Percentiles rank a stretch among this genome's conserved stretches.
Evolutionary conservation across 352 stramenopile species (phyloP).

Genomic region (Phytophthora sp.): DNA sequence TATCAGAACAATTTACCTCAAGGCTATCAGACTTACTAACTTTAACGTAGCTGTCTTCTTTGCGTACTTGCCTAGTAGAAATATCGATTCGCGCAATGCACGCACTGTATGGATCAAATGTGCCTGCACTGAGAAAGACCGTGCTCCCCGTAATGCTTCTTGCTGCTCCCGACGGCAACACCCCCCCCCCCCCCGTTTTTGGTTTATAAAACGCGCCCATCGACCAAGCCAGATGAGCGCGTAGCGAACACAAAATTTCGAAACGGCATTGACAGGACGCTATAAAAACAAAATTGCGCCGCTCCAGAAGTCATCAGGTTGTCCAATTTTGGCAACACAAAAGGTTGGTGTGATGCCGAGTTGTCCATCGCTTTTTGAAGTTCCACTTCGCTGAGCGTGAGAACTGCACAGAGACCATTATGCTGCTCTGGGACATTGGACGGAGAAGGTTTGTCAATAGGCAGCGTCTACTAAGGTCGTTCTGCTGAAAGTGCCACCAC

Average conservation of each 20-base stretch:
- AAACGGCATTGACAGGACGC: background rate
- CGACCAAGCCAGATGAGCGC: background rate
- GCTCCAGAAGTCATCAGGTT: background rate
- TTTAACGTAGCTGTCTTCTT: slow-evolving; percentile 16
- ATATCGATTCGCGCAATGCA: background rate
- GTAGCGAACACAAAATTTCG: too few species aligned
- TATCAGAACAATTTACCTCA: background rate
- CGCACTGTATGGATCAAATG: too few species aligned
- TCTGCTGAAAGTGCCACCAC: too few species aligned
- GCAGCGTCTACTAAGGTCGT: too few species aligned
- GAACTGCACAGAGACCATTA: background rate
- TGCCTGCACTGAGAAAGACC: too few species aligned
- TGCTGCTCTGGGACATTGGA: background rate
- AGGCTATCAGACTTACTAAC: background rate
- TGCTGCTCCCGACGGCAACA: background rate
- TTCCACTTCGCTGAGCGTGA: slow-evolving; percentile 1
- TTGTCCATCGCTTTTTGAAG: background rate
- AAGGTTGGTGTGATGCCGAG: too few species aligned
- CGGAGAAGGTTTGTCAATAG: too few species aligned
- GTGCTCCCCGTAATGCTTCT: slow-evolving; percentile 18
- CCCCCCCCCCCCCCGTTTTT: slow-evolving; percentile 16
- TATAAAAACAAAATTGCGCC: background rate
- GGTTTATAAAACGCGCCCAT: slow-evolving; percentile 10
- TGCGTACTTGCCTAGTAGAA: slow-evolving; percentile 20
- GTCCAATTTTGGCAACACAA: too few species aligned